phyloP scores from a whole-genome alignment of 352 stramenopile genomes.

The Globisporangium cystogenes region DNA sequence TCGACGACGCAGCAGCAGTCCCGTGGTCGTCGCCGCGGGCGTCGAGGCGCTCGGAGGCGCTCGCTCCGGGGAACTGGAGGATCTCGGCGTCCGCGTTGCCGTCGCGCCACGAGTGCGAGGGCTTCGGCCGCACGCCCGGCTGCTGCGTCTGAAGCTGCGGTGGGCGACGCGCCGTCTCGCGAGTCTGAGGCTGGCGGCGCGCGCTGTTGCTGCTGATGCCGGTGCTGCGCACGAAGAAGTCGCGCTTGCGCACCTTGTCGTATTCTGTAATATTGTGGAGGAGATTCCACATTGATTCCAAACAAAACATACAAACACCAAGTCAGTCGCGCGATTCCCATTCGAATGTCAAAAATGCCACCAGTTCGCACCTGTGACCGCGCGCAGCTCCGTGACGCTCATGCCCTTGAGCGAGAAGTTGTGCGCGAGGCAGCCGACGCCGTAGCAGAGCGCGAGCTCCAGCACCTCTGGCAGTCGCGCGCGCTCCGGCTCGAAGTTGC shows the following conservation, averaged over 20 bases:
- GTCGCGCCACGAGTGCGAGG: conserved; percentile 61
- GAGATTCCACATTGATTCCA: neutral
- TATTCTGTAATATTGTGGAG: conserved; percentile 35
- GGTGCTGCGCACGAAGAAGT: conserved; percentile 60
- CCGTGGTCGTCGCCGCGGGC: neutral
- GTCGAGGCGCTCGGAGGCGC: neutral
- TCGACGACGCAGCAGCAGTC: too few species aligned
- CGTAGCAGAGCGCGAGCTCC: conserved; percentile 68
- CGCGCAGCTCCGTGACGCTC: conserved; percentile 48
- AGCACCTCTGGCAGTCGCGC: conserved; percentile 49
- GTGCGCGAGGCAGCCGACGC: conserved; percentile 56
- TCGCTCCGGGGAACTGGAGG: neutral
- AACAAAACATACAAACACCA: neutral
- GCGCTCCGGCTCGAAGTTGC: conserved; percentile 57
- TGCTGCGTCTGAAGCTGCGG: neutral
- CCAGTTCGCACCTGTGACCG: conserved; percentile 45
- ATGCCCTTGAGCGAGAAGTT: conserved; percentile 63
- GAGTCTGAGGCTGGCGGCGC: neutral
- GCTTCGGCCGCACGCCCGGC: conserved; percentile 39
- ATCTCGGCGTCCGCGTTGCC: conserved; percentile 30
- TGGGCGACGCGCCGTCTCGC: too few species aligned
- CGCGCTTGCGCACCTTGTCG: conserved; percentile 31
- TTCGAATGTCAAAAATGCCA: neutral
- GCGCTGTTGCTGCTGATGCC: conserved; percentile 6
- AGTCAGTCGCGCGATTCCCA: neutral